Evolutionary conservation across 2,329 filamentous ascomycete species (phyloP).

Genomic region (Mycosphaerella sp.): DNA sequence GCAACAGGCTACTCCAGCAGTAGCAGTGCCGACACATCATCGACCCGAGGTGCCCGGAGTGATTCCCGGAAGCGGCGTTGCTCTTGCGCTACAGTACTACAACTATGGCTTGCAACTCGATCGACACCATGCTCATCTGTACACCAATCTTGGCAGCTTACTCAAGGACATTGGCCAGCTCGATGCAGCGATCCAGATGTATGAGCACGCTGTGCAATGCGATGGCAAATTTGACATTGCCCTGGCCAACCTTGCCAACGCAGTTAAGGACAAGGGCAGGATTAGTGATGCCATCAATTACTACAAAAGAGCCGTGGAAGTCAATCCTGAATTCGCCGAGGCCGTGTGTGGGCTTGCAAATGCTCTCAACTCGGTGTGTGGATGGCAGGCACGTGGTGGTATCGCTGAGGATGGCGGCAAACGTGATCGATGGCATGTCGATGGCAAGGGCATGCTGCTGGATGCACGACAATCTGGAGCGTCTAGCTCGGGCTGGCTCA

Average conservation of each 20-base stretch:
- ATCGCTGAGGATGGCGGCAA: slow-evolving; percentile 65
- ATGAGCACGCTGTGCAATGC: slow-evolving; percentile 85
- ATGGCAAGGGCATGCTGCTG: slow-evolving; percentile 71
- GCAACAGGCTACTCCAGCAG: slow-evolving; percentile 56
- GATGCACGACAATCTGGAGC: slow-evolving; percentile 59
- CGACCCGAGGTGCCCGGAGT: slow-evolving; percentile 63
- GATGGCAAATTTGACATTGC: slow-evolving; percentile 97
- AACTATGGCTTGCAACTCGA: slow-evolving; percentile 88
- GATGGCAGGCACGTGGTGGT: slow-evolving; percentile 85
- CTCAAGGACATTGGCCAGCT: slow-evolving; percentile 95
- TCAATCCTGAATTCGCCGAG: slow-evolving; percentile 95
- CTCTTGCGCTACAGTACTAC: slow-evolving; percentile 86
- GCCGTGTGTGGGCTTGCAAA: slow-evolving; percentile 94
- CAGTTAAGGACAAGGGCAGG: slow-evolving; percentile 91
- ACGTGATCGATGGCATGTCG: slow-evolving; percentile 89
- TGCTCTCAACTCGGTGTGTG: slow-evolving; percentile 91
- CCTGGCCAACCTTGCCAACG: slow-evolving; percentile 91
- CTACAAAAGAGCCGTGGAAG: slow-evolving; percentile 79
- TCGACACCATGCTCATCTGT: slow-evolving; percentile 83
- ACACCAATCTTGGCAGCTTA: slow-evolving; percentile 91
- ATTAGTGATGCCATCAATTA: slow-evolving; percentile 88
- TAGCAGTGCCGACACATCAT: slow-evolving; percentile 28
- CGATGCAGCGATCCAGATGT: slow-evolving; percentile 89
- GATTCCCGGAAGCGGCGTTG: slow-evolving; percentile 75
- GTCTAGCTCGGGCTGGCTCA: slow-evolving; percentile 70